Percentiles rank a stretch among this genome's conserved stretches.
Conservation (phyloP, 1,139 yeast species). For the Zygotorulaspora mrakii region DNA sequence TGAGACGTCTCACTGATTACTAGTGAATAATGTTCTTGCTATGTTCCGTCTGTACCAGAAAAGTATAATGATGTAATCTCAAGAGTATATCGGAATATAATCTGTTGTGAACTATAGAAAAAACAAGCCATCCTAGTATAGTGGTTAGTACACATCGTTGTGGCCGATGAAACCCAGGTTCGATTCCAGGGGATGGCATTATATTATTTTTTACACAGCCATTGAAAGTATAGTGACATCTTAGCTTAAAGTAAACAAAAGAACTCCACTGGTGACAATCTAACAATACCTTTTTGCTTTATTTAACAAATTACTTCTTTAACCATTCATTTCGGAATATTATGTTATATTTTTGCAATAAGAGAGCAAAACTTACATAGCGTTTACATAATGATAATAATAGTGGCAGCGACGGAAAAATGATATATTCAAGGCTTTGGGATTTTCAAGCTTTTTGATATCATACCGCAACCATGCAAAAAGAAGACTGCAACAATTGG, state of each 20-base stretch:
- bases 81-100: background rate
- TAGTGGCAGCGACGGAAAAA: background rate
- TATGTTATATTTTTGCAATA: background rate
- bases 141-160: conserved; percentile 37
- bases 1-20: too few relatives aligned
- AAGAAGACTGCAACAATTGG: conserved; percentile 61
- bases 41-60: too few relatives aligned
- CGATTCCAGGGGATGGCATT: conserved; percentile 39
- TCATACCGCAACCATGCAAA: conserved; percentile 85
- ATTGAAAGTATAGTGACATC: background rate
- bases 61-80: too few relatives aligned
- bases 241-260: too few relatives aligned
- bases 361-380: conserved; percentile 1
- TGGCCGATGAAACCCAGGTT: conserved; percentile 43
- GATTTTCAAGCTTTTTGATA: conserved; percentile 82
- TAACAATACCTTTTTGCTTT: too few relatives aligned
- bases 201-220: conserved; percentile 1
- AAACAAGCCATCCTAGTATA: conserved; percentile 26
- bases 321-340: too few relatives aligned
- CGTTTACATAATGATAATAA: background rate
- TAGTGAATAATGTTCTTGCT: too few relatives aligned
- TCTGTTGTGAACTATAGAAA: background rate
- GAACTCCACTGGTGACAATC: too few relatives aligned
- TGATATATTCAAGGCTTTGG: conserved; percentile 63
- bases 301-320: too few relatives aligned